Conservation (phyloP, 352 stramenopile species). For the Thalassiosira pacifica region DNA sequence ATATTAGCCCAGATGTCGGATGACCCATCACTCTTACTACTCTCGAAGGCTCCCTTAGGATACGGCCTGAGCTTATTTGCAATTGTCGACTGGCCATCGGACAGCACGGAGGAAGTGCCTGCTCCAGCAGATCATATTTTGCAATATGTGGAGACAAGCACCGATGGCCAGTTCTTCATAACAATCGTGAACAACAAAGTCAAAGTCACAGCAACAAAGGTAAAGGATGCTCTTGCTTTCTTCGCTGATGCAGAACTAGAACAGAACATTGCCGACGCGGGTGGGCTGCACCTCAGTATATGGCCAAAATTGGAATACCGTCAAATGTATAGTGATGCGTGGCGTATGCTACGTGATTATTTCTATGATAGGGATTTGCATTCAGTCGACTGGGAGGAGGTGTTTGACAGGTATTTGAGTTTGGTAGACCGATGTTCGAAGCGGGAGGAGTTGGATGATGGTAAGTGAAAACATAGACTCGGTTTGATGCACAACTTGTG, state of each 20-base stretch:
- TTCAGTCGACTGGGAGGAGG: slow-evolving; percentile 69
- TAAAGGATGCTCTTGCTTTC: slow-evolving; percentile 28
- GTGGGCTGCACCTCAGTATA: slow-evolving; percentile 68
- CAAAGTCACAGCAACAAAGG: slow-evolving; percentile 59
- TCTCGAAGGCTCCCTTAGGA: slow-evolving; percentile 31
- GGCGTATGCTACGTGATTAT: slow-evolving; percentile 84
- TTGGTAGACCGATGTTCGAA: slow-evolving; percentile 77
- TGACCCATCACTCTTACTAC: slow-evolving; percentile 61
- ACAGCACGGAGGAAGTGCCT: slow-evolving; percentile 52
- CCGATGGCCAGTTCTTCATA: slow-evolving; percentile 61
- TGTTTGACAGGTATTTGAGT: slow-evolving; percentile 76
- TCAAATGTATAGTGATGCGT: slow-evolving; percentile 82
- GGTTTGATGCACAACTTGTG: slow-evolving; percentile 1
- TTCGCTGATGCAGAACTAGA: slow-evolving; percentile 47
- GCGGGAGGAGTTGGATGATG: slow-evolving; percentile 80
- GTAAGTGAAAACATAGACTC: slow-evolving; percentile 7
- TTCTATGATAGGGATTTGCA: slow-evolving; percentile 81
- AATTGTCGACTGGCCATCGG: slow-evolving; percentile 65
- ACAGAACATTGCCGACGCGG: slow-evolving; percentile 63
- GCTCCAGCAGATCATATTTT: slow-evolving; percentile 16
- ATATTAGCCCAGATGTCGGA: slow-evolving; percentile 72
- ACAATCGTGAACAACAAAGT: slow-evolving; percentile 37
- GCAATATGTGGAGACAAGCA: slow-evolving; percentile 50
- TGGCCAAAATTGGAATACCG: slow-evolving; percentile 77
- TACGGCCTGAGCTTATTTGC: slow-evolving; percentile 52